A percentile compares a stretch with the other conserved stretches of the same genome.
phyloP scores from a whole-genome alignment of 2,329 filamentous ascomycete species.

The Xylaria sp. region DNA sequence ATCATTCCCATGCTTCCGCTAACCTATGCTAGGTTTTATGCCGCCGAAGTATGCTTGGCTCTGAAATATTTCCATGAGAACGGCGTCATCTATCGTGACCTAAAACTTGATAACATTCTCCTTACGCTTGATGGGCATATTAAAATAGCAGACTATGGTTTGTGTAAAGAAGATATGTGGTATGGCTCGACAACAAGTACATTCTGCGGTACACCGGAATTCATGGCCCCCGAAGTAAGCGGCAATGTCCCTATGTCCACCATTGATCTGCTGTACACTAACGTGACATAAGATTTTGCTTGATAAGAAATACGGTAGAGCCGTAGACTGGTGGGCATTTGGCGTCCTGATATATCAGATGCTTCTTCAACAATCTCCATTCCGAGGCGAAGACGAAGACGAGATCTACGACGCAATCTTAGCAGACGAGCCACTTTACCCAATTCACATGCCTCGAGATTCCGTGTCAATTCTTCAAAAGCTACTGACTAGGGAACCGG shows the following conservation, averaged over 20 bases:
- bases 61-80: conserved; percentile 99
- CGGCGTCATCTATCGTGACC: conserved; percentile 96
- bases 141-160: conserved; percentile 97
- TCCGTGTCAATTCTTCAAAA: conserved; percentile 98
- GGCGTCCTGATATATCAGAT: conserved; percentile 99
- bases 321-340: conserved; percentile 99
- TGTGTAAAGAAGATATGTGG: conserved; percentile 99
- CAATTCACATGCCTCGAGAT: conserved; percentile 98
- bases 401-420: conserved; percentile 99
- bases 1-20: conserved; percentile 9
- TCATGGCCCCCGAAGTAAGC: conserved; percentile 95
- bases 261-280: conserved; percentile 33
- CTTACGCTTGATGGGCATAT: conserved; percentile 95
- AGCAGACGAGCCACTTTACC: conserved; percentile 95
- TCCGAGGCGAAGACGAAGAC: conserved; percentile 98
- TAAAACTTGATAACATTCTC: conserved; percentile 93
- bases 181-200: conserved; percentile 96
- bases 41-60: conserved; percentile 93
- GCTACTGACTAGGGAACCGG: conserved; percentile 91
- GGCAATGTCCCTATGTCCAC: background rate
- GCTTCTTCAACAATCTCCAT: conserved; percentile 97
- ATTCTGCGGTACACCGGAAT: conserved; percentile 99
- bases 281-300: conserved; percentile 74
- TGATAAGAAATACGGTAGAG: conserved; percentile 97
- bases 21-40: conserved; percentile 75